These are phyloP conservation scores for Mycena galericulata DNA, from an alignment of 768 basidiomycete species.

Conservation along the genomic window DNA sequence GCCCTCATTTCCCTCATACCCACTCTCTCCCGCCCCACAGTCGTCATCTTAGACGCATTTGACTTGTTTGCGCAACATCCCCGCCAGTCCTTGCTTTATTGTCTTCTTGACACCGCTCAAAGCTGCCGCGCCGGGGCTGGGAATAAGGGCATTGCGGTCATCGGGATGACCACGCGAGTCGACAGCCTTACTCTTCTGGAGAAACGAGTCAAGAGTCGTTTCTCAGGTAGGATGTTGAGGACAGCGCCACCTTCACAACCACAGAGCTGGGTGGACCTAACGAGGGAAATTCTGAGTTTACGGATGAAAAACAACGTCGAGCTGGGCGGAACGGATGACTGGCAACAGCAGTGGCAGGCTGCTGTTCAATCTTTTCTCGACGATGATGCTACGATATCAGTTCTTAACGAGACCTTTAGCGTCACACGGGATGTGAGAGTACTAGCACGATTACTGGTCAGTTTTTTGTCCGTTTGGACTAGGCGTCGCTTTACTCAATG, in stretches of 20 bases:
- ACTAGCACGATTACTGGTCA: conserved; percentile 71
- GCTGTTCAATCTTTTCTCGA: conserved; percentile 69
- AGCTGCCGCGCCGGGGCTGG: conserved; percentile 73
- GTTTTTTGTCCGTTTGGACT: conserved; percentile 40
- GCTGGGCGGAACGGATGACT: conserved; percentile 56
- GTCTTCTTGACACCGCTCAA: conserved; percentile 94
- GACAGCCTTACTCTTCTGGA: conserved; percentile 92
- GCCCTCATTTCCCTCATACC: conserved; percentile 81
- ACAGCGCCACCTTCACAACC: conserved; percentile 70
- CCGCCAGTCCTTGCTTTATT: conserved; percentile 93
- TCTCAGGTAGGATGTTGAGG: conserved; percentile 91
- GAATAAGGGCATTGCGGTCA: conserved; percentile 80
- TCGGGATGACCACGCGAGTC: conserved; percentile 88
- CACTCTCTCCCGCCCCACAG: conserved; percentile 80
- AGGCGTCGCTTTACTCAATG: not conserved
- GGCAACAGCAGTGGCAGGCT: conserved; percentile 69
- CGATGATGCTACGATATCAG: conserved; percentile 57
- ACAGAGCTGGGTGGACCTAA: conserved; percentile 62
- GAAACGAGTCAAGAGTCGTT: conserved; percentile 97
- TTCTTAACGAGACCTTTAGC: conserved; percentile 69
- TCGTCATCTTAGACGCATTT: conserved; percentile 91
- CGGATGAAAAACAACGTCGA: conserved; percentile 39
- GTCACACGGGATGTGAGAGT: conserved; percentile 71
- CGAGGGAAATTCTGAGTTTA: conserved; percentile 58
- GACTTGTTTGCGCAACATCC: conserved; percentile 94